phyloP scores from a whole-genome alignment of 148 eudicot genomes.

The Polygonum aviculare region DNA sequence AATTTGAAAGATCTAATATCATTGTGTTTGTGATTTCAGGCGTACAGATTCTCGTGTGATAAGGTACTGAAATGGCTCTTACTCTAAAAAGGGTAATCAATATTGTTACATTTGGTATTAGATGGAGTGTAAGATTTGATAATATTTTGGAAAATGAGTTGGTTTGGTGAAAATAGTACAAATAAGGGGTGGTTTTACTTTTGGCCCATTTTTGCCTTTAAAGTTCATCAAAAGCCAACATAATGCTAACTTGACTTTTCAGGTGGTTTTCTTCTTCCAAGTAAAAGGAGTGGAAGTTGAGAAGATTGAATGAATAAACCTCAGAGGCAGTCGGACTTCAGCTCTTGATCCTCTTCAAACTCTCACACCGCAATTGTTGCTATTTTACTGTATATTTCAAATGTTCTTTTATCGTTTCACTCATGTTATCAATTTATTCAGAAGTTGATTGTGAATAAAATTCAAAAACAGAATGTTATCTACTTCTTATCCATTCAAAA shows the following conservation, averaged over 20 bases:
- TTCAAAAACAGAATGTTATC: background rate
- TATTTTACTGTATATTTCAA: background rate
- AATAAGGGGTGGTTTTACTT: background rate
- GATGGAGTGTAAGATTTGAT: background rate
- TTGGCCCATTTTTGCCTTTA: background rate
- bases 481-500: background rate
- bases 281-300: background rate
- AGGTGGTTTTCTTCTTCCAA: constrained; percentile 7
- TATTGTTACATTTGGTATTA: no score
- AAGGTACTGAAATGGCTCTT: constrained; percentile 5
- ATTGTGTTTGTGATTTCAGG: background rate
- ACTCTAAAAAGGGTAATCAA: no score
- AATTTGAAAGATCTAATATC: background rate
- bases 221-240: background rate
- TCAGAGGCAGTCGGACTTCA: background rate
- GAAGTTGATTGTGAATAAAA: background rate
- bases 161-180: background rate
- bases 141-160: no score
- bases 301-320: background rate
- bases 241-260: background rate
- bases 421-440: background rate
- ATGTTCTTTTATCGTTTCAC: background rate
- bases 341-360: background rate
- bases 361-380: background rate
- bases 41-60: constrained; percentile 8